Conservation (phyloP, 257 asterid genomes). For the Penstemon newberryi region DNA sequence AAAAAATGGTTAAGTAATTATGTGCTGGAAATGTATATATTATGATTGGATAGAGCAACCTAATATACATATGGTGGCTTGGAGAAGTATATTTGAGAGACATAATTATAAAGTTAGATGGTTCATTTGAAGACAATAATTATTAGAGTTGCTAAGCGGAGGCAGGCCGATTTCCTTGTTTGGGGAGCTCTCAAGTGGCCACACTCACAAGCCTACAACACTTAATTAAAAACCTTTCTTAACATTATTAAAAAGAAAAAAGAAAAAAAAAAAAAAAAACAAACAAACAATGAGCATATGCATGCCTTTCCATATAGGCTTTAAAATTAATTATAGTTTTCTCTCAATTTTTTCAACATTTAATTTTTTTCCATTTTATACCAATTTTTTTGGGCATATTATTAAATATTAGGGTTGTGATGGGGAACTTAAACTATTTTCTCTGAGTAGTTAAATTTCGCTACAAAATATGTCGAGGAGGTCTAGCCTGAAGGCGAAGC, state of each 20-base stretch:
- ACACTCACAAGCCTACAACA: constrained; percentile 29
- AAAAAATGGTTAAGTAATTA: too few relatives aligned
- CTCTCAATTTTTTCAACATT: too few relatives aligned
- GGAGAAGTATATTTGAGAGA: constrained; percentile 44
- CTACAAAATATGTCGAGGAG: too few relatives aligned
- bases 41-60: constrained; percentile 28
- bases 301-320: not conserved
- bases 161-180: constrained; percentile 61
- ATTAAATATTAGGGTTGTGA: too few relatives aligned
- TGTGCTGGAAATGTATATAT: not conserved
- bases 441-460: not conserved
- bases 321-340: too few relatives aligned
- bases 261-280: constrained; percentile 12
- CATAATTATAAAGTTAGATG: constrained; percentile 71
- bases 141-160: constrained; percentile 55
- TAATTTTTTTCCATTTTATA: too few relatives aligned
- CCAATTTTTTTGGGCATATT: too few relatives aligned
- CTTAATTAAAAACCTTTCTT: not conserved
- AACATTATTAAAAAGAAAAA: not conserved
- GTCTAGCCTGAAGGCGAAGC: too few relatives aligned
- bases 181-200: constrained; percentile 59
- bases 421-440: not conserved
- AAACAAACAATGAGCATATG: not conserved
- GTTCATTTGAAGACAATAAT: constrained; percentile 71
- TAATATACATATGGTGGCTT: constrained; percentile 34